These are phyloP conservation scores for Penicillium sp. DNA, from an alignment of 2,329 filamentous ascomycete species.

Conservation along the genomic window DNA sequence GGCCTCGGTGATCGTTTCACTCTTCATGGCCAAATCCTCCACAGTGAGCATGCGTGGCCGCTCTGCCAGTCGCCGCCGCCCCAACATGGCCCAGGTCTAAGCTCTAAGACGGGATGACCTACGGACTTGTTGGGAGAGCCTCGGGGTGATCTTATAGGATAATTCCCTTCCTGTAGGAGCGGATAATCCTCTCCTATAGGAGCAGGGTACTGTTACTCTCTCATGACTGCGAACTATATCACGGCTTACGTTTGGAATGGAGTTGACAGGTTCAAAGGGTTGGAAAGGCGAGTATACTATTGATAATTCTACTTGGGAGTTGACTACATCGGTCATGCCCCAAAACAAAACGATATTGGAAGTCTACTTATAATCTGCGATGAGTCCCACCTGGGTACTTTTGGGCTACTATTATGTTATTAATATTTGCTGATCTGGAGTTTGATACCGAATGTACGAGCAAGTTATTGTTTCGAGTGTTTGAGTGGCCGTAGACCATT, in stretches of 20 bases:
- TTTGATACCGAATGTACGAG: conserved; percentile 7
- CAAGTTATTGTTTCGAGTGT: neutral
- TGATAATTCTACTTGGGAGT: neutral
- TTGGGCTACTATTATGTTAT: conserved; percentile 9
- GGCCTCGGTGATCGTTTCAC: conserved; percentile 39
- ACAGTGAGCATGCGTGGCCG: conserved; percentile 33
- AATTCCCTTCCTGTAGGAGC: neutral
- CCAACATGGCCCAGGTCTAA: conserved; percentile 46
- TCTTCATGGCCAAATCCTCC: conserved; percentile 33
- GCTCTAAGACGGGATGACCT: neutral
- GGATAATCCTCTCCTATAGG: neutral
- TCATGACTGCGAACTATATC: neutral
- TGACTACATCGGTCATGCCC: neutral
- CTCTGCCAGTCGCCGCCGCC: conserved; percentile 32
- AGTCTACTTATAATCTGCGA: conserved; percentile 3
- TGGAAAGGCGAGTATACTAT: conserved; percentile 7
- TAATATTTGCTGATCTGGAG: conserved; percentile 8
- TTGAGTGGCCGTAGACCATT: neutral
- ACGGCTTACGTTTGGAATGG: conserved; percentile 1
- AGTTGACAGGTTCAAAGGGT: neutral
- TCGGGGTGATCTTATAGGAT: neutral
- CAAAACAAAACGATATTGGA: conserved; percentile 2
- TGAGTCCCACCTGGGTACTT: neutral
- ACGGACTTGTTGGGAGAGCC: neutral
- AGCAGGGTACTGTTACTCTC: neutral